Evolutionary conservation across 2,329 filamentous ascomycete species (phyloP), one percentile per base, ranked within the genome.

Genomic region (Colletotrichum destructivum): DNA sequence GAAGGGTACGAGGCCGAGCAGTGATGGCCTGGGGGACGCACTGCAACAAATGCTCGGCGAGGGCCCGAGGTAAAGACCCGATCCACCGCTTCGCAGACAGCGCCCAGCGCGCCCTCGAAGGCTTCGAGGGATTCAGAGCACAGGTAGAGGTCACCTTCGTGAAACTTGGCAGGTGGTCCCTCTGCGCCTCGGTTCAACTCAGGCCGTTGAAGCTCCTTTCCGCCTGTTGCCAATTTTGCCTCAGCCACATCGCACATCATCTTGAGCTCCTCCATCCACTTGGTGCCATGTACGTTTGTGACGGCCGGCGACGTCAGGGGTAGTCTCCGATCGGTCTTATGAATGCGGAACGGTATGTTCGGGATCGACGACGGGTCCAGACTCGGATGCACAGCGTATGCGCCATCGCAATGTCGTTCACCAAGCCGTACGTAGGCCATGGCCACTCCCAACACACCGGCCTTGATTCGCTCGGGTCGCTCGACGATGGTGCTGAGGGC

Each of bases 241-340:
- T 94, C 94, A 4, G 96, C 95, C 55, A 89, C 86, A 42, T 94
- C 88, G 79, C 96, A 98, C 92, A 98, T 94, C 9, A 88, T 85
- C 81, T 91, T 93, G 60, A 99, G 84, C 79, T 98, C 96, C 63
- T 93, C 90, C 95, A 98, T 98, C 96, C 96, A 98, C 74, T 93
- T 93, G 3, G 86, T 88, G 0, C 96, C 96, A 82, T 99, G 96
- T 0, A 99, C 95, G 79, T 96, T 94, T 8, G 94, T 96, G 8
- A 98, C 95, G 0, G 91, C 91, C 3, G 90, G 88, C 2, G 94
- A 94, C 21, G 88, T 89, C 42, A 99, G 86, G 7, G 93, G 84
- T 64, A 98, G 81, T 8, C 86, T 88, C 12, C 96, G 89, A 9
- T 88, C 87, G 0, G 95, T 96, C 82, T 95, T 97, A 72, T 90